Base-by-base conservation (phyloP, 306 rosid species). In the Astragalus glycyphyllos region DNA sequence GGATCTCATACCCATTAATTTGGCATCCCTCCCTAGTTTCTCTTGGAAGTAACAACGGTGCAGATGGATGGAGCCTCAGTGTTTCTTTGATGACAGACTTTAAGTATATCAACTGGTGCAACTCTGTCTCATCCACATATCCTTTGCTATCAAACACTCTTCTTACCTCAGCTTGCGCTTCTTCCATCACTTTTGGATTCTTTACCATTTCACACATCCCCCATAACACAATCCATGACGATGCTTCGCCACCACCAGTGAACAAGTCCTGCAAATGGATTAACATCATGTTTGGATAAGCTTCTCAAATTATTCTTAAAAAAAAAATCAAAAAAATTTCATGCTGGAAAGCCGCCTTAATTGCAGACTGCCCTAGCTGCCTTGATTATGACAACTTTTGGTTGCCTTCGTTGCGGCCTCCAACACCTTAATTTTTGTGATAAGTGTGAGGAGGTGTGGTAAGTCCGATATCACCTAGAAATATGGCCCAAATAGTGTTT, bases 131-230 rank as follows among this genome's bases (percentile, higher is more conserved):
- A 73, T 70, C 65, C n/a, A 45, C 72, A 1, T 12, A 11, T 0
- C 81, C 69, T 5, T 70, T 70, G 15, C 7, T 38, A 3, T 4
- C 70, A n/a, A 69, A 80, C 7, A 85, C 81, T 11, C 5, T 45
- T 16, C 81, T 68, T 7, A 82, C 85, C 51, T 79, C 81, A 5
- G 53, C 56, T 51, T 82, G 84, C 58, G 81, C 83, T 46, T 12
- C 4, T 47, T 69, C 60, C 89, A 82, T 82, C 14, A 51, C 58
- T 13, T 29, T 55, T 20, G 83, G 85, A 37, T 85, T 79, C 65
- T 62, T 79, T 38, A 73, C 32, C 69, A 82, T 57, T 61, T 85
- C 89, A 34, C 81, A 61, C 75, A 85, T 79, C 3, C 31, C 65
- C 83, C 89, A 82, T 29, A 58, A 65, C 31, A 85, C 40, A 9